Base-by-base conservation (phyloP, 352 stramenopile genomes). In the Thalassiosira exigua region DNA sequence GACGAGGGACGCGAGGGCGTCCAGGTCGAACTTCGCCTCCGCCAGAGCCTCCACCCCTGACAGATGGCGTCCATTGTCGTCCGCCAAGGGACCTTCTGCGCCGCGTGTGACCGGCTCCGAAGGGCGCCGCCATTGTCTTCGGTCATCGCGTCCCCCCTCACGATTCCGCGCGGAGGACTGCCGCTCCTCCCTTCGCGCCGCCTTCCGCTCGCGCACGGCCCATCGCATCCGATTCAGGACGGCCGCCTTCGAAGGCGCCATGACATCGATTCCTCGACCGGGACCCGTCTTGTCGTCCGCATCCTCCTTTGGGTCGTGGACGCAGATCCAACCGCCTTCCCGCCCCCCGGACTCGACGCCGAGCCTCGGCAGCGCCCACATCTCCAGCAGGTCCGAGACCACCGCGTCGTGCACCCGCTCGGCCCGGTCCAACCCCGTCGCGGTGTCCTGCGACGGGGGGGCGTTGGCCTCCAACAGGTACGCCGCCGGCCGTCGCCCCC, bases 401-500 rank as follows among this genome's bases (percentile, higher is more conserved):
- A 93, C 86, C 14, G 82, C 74, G 61, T 92, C 81, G 62, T 93
- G 88, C 17, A 91, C 64, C 22, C 79, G 46, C 69, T 93, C 88
- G 1, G 88, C 88, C 60, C 87, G 84, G 9, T 53, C 29, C n/a
- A 93, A 68, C 26, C 81, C 81, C 4, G 88, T 91, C 5, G 88
- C 88, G 27, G 86, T 93, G 67, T 93, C 88, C 72, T 92, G 86
- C 2, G 82, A 90, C 4, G 88, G 88, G 14, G 88, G 88, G 0
- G 86, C 79, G 69, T 93, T 93, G 3, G 91, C 85, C 69, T 93
- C 88, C 3, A 93, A 64, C 12, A 93, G 51, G 56, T 92, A 91
- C 0, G 88, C 85, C 7, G 87, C 61, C 5, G 81, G 78, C 21
- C 54, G 62, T 26, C 61, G 57, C 71, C 39, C 12, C 29, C 11